Conservation (phyloP, 2,329 filamentous ascomycete genomes). For the Aotearoamyces nothofagi region DNA sequence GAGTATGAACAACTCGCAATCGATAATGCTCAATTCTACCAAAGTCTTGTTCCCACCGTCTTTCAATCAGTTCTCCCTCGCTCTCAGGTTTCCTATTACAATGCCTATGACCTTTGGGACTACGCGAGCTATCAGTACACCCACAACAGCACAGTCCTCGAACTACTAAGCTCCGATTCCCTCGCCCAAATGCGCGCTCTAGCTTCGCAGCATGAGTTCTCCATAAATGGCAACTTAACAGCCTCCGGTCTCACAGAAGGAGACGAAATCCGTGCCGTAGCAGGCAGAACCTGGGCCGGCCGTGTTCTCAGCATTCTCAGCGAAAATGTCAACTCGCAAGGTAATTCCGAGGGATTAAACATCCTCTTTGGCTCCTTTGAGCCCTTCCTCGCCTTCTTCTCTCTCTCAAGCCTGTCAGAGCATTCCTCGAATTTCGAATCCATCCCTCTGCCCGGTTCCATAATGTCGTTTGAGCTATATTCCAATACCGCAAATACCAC, state of each 20-base stretch:
- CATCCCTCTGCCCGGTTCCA: conserved; percentile 54
- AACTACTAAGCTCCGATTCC: conserved; percentile 26
- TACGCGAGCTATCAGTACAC: conserved; percentile 36
- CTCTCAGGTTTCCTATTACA: conserved; percentile 25
- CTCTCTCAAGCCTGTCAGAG: conserved; percentile 26
- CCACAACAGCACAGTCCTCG: conserved; percentile 30
- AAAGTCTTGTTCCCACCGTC: conserved; percentile 8
- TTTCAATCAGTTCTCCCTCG: conserved; percentile 21
- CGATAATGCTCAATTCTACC: conserved; percentile 10
- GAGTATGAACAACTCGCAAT: conserved; percentile 4
- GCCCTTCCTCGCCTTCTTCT: conserved; percentile 39
- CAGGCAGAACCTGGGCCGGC: conserved; percentile 35
- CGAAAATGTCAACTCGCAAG: conserved; percentile 24
- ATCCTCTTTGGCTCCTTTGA: conserved; percentile 38
- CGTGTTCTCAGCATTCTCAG: conserved; percentile 27
- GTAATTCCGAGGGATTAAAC: conserved; percentile 29
- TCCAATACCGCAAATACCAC: conserved; percentile 18
- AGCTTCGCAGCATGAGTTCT: conserved; percentile 53
- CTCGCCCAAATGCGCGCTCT: conserved; percentile 42
- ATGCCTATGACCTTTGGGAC: conserved; percentile 42
- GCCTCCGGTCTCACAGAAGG: conserved; percentile 31
- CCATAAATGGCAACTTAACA: conserved; percentile 36
- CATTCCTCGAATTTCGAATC: conserved; percentile 30
- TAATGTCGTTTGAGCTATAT: conserved; percentile 59
- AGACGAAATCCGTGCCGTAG: conserved; percentile 30